A percentile compares a stretch with the other conserved stretches of the same genome.
Conservation (phyloP, 148 eudicot species). For the Chenopodium berlandieri region DNA sequence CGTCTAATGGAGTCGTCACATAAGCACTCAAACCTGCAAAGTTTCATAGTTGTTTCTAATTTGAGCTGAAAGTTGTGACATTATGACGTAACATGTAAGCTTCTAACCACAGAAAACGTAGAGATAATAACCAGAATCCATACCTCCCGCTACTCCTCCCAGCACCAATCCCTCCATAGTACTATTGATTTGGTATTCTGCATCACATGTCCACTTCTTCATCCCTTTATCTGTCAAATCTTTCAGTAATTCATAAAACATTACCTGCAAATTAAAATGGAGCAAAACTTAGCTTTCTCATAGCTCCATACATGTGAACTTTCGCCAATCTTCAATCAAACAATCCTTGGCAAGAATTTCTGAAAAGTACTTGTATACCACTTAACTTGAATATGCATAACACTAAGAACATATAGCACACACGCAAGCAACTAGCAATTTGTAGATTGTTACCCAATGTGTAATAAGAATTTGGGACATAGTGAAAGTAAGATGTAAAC, state of each 20-base stretch:
- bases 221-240: constrained; percentile 63
- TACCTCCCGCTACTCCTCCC: constrained; percentile 94
- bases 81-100: not conserved
- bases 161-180: constrained; percentile 71
- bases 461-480: not conserved
- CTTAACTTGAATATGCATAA: not conserved
- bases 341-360: not conserved
- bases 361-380: not conserved
- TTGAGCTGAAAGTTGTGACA: not conserved
- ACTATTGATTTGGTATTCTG: constrained; percentile 48
- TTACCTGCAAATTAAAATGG: constrained; percentile 48
- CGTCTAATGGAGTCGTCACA: constrained; percentile 86
- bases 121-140: constrained; percentile 12
- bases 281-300: constrained; percentile 11
- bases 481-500: not conserved
- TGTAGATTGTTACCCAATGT: not conserved
- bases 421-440: not conserved
- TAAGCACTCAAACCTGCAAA: constrained; percentile 75
- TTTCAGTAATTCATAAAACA: constrained; percentile 76
- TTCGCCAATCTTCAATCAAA: not conserved
- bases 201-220: constrained; percentile 48
- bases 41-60: not conserved
- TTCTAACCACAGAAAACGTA: not conserved
- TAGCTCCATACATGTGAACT: not conserved
- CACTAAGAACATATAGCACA: not conserved